These are phyloP conservation scores for Actinomortierella ambigua DNA, from an alignment of 371 early-diverging fungal genomes.

Conservation along the genomic window DNA sequence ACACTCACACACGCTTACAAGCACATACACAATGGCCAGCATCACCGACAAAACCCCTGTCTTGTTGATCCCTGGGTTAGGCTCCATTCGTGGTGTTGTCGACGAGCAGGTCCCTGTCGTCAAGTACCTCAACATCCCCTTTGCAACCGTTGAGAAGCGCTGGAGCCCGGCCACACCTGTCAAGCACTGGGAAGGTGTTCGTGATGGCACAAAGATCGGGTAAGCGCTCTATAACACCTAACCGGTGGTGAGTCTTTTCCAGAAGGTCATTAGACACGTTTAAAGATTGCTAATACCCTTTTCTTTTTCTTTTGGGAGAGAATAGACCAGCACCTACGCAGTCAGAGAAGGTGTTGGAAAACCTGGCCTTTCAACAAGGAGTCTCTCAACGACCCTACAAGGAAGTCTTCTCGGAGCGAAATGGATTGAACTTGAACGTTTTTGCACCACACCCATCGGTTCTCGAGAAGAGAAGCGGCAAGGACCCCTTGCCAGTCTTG, in stretches of 20 bases:
- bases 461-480: conserved; percentile 6
- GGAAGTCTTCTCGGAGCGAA: conserved; percentile 32
- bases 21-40: no score
- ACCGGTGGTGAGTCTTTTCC: no score
- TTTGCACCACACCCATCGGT: conserved; percentile 23
- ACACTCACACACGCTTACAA: no score
- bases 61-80: no score
- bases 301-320: neutral
- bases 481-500: conserved; percentile 30
- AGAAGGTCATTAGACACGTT: no score
- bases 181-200: conserved; percentile 34
- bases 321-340: conserved; percentile 19
- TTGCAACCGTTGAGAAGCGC: conserved; percentile 25
- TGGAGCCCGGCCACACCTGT: conserved; percentile 20
- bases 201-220: conserved; percentile 31
- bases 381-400: neutral
- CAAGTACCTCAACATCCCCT: conserved; percentile 38
- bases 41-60: no score
- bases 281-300: neutral
- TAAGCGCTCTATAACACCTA: no score
- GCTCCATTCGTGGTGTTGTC: no score
- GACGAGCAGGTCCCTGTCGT: conserved; percentile 4
- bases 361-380: neutral
- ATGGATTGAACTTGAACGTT: conserved; percentile 47
- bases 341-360: neutral